These are phyloP conservation scores for Hypoxylon sp. DNA, from an alignment of 2,329 filamentous ascomycete species.

Conservation along the genomic window DNA sequence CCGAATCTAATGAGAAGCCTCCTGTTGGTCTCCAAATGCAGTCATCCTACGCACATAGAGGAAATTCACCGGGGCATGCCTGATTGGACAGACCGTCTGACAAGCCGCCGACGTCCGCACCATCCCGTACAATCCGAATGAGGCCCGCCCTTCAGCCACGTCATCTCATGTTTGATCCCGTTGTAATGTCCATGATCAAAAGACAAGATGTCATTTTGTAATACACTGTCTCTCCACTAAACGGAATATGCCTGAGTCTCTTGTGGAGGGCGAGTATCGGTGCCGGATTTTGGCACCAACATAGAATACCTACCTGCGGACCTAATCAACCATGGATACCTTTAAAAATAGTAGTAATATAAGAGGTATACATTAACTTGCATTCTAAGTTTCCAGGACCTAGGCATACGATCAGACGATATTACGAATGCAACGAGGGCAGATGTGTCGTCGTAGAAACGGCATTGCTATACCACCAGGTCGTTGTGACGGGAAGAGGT, in stretches of 20 bases:
- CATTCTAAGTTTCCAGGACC: too few relatives aligned
- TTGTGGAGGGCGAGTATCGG: neutral
- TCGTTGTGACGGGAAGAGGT: constrained; percentile 7
- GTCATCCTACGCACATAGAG: constrained; percentile 28
- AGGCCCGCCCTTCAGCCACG: constrained; percentile 46
- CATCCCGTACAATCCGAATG: constrained; percentile 29
- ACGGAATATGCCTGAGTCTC: constrained; percentile 1
- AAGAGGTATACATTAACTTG: neutral
- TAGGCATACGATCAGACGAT: too few relatives aligned
- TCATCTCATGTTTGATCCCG: constrained; percentile 51
- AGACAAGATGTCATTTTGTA: constrained; percentile 5
- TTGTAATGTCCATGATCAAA: constrained; percentile 17
- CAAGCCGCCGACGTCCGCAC: constrained; percentile 23
- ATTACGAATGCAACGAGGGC: neutral
- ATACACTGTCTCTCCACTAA: constrained; percentile 5
- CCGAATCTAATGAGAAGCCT: constrained; percentile 12
- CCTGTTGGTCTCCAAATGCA: constrained; percentile 27
- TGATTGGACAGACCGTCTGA: constrained; percentile 44
- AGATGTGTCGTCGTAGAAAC: neutral
- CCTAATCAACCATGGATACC: neutral
- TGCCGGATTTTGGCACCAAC: neutral
- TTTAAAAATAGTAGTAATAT: neutral
- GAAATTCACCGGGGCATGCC: constrained; percentile 41
- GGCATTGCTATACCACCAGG: constrained; percentile 1
- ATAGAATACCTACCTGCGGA: neutral